Percentiles rank a stretch among this genome's conserved stretches.
These are phyloP conservation scores for Pseudogymnoascus sp. DNA, from an alignment of 2,329 filamentous ascomycete genomes.

Conservation along the genomic window DNA sequence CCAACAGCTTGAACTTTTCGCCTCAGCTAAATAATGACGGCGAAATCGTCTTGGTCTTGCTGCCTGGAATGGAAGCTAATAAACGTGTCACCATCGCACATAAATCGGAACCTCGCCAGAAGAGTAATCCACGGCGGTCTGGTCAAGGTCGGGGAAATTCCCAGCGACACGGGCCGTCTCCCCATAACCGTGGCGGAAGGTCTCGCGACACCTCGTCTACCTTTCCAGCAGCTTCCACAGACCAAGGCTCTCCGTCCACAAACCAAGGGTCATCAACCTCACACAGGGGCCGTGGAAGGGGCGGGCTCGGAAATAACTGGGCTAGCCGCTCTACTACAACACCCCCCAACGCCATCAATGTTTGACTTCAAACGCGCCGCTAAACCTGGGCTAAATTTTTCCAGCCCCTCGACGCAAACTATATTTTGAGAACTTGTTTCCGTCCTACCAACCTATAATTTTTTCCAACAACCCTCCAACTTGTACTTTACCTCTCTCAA, in stretches of 20 bases:
- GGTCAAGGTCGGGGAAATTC: conserved; percentile 19
- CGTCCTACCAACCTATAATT: conserved; percentile 3
- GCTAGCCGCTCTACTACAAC: not conserved
- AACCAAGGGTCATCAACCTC: conserved; percentile 15
- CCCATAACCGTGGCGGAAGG: conserved; percentile 23
- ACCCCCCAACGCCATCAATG: conserved; percentile 1
- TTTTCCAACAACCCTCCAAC: conserved; percentile 4
- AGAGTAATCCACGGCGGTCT: conserved; percentile 25
- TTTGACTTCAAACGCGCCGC: conserved; percentile 5
- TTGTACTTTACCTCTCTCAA: conserved; percentile 7
- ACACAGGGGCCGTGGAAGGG: conserved; percentile 19
- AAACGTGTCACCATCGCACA: conserved; percentile 33
- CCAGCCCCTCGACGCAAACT: not conserved
- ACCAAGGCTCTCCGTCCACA: conserved; percentile 18
- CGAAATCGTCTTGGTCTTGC: conserved; percentile 34
- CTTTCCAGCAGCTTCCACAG: conserved; percentile 19
- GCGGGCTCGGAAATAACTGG: conserved; percentile 16
- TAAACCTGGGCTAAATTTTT: not conserved
- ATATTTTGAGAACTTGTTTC: conserved; percentile 7
- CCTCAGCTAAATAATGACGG: conserved; percentile 30
- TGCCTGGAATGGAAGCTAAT: conserved; percentile 37
- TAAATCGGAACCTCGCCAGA: conserved; percentile 24
- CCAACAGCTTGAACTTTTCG: conserved; percentile 35
- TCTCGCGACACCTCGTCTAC: conserved; percentile 21
- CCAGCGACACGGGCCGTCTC: conserved; percentile 20